Evolutionary conservation across 2,329 filamentous ascomycete species (phyloP).

Genomic region (Pyrenochaeta sp.): DNA sequence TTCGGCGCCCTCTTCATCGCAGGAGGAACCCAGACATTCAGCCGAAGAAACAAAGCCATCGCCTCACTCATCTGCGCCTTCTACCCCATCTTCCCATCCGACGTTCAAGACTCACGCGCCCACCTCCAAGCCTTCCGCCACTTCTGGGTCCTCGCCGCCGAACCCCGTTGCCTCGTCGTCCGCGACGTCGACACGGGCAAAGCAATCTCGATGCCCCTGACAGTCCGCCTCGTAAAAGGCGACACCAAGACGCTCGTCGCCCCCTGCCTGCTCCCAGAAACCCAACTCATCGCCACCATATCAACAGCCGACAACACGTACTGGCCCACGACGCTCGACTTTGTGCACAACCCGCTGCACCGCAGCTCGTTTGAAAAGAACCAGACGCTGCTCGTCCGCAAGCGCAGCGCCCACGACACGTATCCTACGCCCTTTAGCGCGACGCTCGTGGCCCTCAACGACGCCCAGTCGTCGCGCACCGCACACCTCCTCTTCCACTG

Average conservation of each 20-base stretch:
- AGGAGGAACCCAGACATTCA: constrained; percentile 90
- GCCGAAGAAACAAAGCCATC: constrained; percentile 85
- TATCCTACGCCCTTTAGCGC: constrained; percentile 72
- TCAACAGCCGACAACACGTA: constrained; percentile 71
- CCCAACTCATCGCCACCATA: constrained; percentile 68
- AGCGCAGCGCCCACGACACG: constrained; percentile 66
- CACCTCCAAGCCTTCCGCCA: constrained; percentile 97
- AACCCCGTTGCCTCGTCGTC: constrained; percentile 85
- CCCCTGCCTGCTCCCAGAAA: constrained; percentile 69
- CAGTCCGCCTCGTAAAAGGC: constrained; percentile 64
- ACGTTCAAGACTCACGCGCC: constrained; percentile 90
- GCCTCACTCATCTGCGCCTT: constrained; percentile 88
- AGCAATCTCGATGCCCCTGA: constrained; percentile 76
- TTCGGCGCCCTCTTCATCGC: constrained; percentile 91
- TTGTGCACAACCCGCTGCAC: constrained; percentile 68
- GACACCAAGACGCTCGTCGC: constrained; percentile 51
- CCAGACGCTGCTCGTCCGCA: constrained; percentile 77
- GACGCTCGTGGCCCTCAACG: constrained; percentile 76
- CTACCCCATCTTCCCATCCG: constrained; percentile 89
- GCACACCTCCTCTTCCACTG: constrained; percentile 68
- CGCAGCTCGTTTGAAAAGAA: constrained; percentile 69
- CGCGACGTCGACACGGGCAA: constrained; percentile 86
- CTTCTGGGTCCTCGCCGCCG: constrained; percentile 93
- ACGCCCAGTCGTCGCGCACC: constrained; percentile 54
- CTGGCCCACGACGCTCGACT: constrained; percentile 84